Percentiles rank a stretch among this genome's conserved stretches.
Conservation (phyloP, 2,329 filamentous ascomycete species). For the Aspergillus sojae region DNA sequence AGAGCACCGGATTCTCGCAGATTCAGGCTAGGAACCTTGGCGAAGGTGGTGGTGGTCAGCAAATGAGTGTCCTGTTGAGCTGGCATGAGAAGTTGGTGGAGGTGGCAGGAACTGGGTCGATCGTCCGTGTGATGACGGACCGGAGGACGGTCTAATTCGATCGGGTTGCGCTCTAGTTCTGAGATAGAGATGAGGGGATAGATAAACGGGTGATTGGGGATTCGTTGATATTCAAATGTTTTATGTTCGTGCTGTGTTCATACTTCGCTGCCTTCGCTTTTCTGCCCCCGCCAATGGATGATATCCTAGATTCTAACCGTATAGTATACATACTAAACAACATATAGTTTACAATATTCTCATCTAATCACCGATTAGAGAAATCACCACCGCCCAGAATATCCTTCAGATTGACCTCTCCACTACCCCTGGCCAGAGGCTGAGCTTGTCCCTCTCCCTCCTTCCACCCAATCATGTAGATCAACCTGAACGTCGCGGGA, state of each 20-base stretch:
- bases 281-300: conserved; percentile 1
- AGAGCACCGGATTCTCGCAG: conserved; percentile 88
- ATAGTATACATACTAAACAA: conserved; percentile 21
- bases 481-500: conserved; percentile 90
- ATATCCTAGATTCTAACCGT: conserved; percentile 1
- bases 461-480: conserved; percentile 99
- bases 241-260: not conserved
- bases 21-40: conserved; percentile 61
- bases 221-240: not conserved
- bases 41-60: conserved; percentile 73
- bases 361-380: conserved; percentile 18
- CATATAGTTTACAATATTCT: conserved; percentile 20
- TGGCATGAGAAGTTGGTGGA: conserved; percentile 99
- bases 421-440: conserved; percentile 81
- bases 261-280: conserved; percentile 8
- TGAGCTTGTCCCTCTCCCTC: conserved; percentile 76
- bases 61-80: conserved; percentile 94
- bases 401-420: conserved; percentile 86
- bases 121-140: conserved; percentile 94
- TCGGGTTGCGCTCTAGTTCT: not conserved
- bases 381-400: conserved; percentile 59
- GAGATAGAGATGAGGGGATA: not conserved
- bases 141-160: conserved; percentile 74
- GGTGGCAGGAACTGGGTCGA: conserved; percentile 86
- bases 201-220: not conserved